These are phyloP conservation scores for Fusarium verticillioides DNA, from an alignment of 2,329 filamentous ascomycete species.

Conservation along the genomic window DNA sequence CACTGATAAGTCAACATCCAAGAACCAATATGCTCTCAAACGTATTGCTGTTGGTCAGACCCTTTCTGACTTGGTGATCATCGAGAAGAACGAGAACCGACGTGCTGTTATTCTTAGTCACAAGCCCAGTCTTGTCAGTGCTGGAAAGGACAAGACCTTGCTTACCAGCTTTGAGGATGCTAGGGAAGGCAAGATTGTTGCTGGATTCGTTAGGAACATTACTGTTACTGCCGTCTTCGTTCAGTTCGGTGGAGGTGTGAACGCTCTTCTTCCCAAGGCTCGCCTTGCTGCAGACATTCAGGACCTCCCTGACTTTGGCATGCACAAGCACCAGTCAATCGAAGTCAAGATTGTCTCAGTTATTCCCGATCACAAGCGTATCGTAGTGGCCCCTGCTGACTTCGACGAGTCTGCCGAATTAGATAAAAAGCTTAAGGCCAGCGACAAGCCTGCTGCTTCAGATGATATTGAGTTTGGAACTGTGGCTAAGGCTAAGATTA, in stretches of 20 bases:
- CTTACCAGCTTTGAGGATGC: conserved; percentile 78
- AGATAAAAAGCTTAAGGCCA: conserved; percentile 51
- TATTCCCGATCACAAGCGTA: conserved; percentile 75
- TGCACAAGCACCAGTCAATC: conserved; percentile 81
- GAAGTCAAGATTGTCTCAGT: conserved; percentile 77
- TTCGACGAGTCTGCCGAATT: conserved; percentile 58
- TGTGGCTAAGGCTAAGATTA: conserved; percentile 79
- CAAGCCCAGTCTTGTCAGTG: conserved; percentile 84
- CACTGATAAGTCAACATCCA: conserved; percentile 83
- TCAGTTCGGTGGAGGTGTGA: conserved; percentile 83
- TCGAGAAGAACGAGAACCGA: conserved; percentile 86
- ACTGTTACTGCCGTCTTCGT: conserved; percentile 85
- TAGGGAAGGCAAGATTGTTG: conserved; percentile 73
- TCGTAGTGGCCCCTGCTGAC: conserved; percentile 66
- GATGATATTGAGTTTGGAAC: conserved; percentile 80
- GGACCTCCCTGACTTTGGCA: conserved; percentile 77
- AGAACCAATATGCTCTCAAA: conserved; percentile 80
- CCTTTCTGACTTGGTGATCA: conserved; percentile 81
- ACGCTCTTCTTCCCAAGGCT: conserved; percentile 82
- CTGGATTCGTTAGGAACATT: conserved; percentile 88
- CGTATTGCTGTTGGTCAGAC: conserved; percentile 87
- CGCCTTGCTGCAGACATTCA: conserved; percentile 78
- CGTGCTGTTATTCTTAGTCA: conserved; percentile 81
- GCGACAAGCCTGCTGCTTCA: conserved; percentile 56
- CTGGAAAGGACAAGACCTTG: conserved; percentile 76